Base-by-base conservation (phyloP, 2,329 filamentous ascomycete genomes). In the Microcera coccophila region DNA sequence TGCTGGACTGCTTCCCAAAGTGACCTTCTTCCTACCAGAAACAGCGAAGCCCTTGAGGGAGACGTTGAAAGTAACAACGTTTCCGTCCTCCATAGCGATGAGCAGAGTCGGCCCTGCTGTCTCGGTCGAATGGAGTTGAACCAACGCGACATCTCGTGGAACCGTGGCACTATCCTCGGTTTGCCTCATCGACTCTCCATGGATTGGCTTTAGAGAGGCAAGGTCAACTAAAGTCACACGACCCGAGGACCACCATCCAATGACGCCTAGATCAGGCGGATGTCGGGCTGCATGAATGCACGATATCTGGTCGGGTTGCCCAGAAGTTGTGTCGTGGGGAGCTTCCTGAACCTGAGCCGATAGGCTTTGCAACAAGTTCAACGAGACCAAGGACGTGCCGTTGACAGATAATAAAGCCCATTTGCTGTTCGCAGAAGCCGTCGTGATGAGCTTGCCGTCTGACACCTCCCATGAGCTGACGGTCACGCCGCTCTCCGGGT, bases 1-100 rank as follows among this genome's bases (percentile, higher is more conserved):
- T 2, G 91, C 87, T 53, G 94, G 86, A 47, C 90, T 85, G 12
- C 87, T 91, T 18, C 93, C 91, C 11, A 98, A 72, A 2, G 91
- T 81, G 18, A 95, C 84, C 55, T 82, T 90, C 62, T 90, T 95
- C 49, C 84, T 82, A 1, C 81, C 76, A 0, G 82, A 84, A 3
- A 97, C 69, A 0, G 78, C 69, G 46, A 78, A 79, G n/a, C 78
- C 76, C 1, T 67, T 56, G 1, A 71, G 65, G 22, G 87, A 78
- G 26, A 95, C 76, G 22, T 81, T 79, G 60, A 90, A 97, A 0
- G 86, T 93, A 38, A 95, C 77, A 1, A 98, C 86, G 48, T 86
- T 88, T 4, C 93, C 93, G 64, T 97, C 91, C 36, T 94, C 89
- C 78, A 96, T 86, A 11, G 91, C 87, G 22, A 95, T 78, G 48